Base-by-base conservation (phyloP, 1,284 basidiomycete species). In the Lentinula novae-zelandiae region DNA sequence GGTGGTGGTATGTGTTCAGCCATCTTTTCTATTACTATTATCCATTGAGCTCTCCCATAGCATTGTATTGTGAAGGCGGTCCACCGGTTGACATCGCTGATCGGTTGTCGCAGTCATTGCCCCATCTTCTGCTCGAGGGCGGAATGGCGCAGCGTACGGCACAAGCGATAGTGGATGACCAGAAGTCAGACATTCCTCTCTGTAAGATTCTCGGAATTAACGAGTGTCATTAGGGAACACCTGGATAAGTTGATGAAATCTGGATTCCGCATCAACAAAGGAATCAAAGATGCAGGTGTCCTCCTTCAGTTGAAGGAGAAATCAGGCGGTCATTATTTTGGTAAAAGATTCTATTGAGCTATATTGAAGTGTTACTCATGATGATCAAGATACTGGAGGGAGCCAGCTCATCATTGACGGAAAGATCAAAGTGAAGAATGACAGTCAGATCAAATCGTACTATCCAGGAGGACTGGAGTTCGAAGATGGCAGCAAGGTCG, bases 371-470 rank as follows among this genome's bases (percentile, higher is more conserved):
- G 10, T 46, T 17, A 7, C 44, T 20, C 20, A 46, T 3, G 7
- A 2, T 20, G 17, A 78, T 67, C 72, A 77, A 74, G 85, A 88
- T 62, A 80, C 82, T 48, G 88, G 87, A 59, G 84, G 81, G 27
- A 85, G 82, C 61, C 80, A 89, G 67, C 71, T 82, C 64, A 81
- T 91, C 65, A 79, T 84, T 61, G 83, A 88, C 63, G 83, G 85
- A 27, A 84, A 85, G 68, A 89, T 91, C 74, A 87, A 87, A 68
- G 73, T 91, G 57, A 89, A 89, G 72, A 83, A 79, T 67, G 83
- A 84, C 58, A 78, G 75, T 50, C 74, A 78, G 58, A 83, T 91
- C 63, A 71, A 79, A 60, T 68, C 69, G 34, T 85, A 82, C 68
- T 83, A 79, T 0, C 76, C 78, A 63, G 75, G 70, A 12, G 82